Percentiles rank a stretch among this genome's conserved stretches.
Evolutionary conservation across 202 grass and related monocot species (phyloP).

Genomic region (Digitaria exilis): DNA sequence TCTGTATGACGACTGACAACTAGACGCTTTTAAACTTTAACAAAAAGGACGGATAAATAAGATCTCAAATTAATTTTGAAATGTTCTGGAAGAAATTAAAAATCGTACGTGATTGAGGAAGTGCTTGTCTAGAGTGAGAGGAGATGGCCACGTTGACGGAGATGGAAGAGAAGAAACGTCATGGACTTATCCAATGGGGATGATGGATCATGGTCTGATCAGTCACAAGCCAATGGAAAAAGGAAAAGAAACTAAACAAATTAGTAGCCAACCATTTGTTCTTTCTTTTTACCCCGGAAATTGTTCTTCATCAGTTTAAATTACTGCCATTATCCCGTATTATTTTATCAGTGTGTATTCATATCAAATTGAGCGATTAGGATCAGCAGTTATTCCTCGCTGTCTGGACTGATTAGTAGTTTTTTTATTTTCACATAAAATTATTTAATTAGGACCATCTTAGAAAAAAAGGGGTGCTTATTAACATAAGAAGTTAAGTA

Average conservation of each 20-base stretch:
- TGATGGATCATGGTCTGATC: not conserved
- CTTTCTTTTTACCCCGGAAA: not conserved
- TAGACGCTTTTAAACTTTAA: not conserved
- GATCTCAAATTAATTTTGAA: not conserved
- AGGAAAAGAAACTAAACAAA: not conserved
- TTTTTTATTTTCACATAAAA: not conserved
- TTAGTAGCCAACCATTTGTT: not conserved
- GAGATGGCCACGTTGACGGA: not conserved
- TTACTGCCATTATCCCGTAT: not conserved
- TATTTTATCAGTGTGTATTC: not conserved
- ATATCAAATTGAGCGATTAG: not conserved
- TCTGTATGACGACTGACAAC: constrained; percentile 7
- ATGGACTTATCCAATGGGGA: not conserved
- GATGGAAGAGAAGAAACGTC: constrained; percentile 25
- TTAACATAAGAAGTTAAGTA: too few relatives aligned
- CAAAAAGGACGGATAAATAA: not conserved
- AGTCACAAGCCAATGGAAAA: not conserved
- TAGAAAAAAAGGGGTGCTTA: too few relatives aligned
- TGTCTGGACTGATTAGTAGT: too few relatives aligned
- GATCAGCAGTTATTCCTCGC: not conserved
- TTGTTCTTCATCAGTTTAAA: not conserved
- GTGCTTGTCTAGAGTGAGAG: not conserved
- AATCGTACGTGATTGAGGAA: not conserved
- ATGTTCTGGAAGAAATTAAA: not conserved
- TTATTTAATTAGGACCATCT: not conserved